These are phyloP conservation scores for Leucocoprinus leucothites DNA, from an alignment of 768 basidiomycete species.

Conservation along the genomic window DNA sequence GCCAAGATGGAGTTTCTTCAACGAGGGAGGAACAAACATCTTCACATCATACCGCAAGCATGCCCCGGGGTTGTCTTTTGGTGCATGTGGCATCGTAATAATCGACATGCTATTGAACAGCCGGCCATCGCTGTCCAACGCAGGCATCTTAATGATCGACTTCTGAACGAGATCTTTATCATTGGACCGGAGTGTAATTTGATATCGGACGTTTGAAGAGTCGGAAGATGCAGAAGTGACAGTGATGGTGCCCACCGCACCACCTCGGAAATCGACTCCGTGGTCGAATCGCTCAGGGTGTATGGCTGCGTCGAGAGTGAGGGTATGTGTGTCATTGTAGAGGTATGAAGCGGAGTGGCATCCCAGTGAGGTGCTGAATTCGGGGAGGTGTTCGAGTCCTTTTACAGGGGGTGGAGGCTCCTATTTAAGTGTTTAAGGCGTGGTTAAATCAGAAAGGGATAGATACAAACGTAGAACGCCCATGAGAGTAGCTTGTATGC, in stretches of 20 bases:
- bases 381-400: conserved; percentile 55
- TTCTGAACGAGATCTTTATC: conserved; percentile 36
- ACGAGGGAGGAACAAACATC: conserved; percentile 44
- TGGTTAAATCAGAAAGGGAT: not conserved
- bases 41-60: conserved; percentile 58
- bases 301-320: conserved; percentile 34
- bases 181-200: conserved; percentile 44
- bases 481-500: conserved; percentile 42
- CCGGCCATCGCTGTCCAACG: conserved; percentile 25
- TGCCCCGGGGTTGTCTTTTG: conserved; percentile 16
- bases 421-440: not conserved
- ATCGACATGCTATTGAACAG: conserved; percentile 33
- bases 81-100: conserved; percentile 33
- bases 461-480: conserved; percentile 41
- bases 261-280: conserved; percentile 44
- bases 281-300: conserved; percentile 35
- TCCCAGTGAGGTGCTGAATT: conserved; percentile 49
- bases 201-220: conserved; percentile 43
- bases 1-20: conserved; percentile 45
- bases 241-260: conserved; percentile 47
- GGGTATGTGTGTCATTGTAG: conserved; percentile 37
- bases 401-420: conserved; percentile 40
- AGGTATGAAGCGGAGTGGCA: conserved; percentile 42
- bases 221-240: conserved; percentile 41
- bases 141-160: conserved; percentile 33